Evolutionary conservation across 1,284 basidiomycete genomes (phyloP), one percentile per base, ranked within the genome.

Genomic region (Vanrija pseudolonga): DNA sequence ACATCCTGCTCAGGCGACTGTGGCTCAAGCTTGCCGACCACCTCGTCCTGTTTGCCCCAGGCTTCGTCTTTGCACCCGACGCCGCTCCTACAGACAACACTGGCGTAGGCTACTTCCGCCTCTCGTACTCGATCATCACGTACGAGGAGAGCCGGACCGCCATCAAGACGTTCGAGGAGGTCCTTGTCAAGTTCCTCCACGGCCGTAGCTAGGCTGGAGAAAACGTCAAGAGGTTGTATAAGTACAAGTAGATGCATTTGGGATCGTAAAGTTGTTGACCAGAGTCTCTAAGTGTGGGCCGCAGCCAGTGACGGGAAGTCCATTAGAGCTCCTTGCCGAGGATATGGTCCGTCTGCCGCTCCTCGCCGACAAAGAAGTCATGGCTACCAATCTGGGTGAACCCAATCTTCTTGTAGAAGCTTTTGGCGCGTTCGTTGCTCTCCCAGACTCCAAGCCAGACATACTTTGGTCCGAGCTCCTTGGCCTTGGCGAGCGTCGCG

Each of bases 11-110:
- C 42, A 59, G 66, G 22, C 68, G 67, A 47, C 68, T 77, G 0
- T 77, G 74, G 73, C 60, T 50, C 18, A 47, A 64, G 12, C 66
- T 76, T 12, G 76, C 76, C 0, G 71, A 75, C 28, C 62, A 72
- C 56, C 61, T 72, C 20, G 71, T 74, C 11, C 63, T 78, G 22
- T 71, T 78, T 44, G 73, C 69, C 11, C 76, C 75, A 2, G 76
- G 73, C 18, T 64, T 59, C 59, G 64, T 64, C 41, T 75, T 76
- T 45, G 32, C 32, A 12, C 32, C 32, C 6, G 32, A 32, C 32
- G 4, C 8, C 11, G 32, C 32, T 12, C 9, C 9, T 4, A 12
- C 4, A 4, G 70, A 74, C 48, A 65, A 68, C 3, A 45, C 65
- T 23, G 69, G 71, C 11, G 53, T 67, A 36, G 76, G 76, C 6